Evolutionary conservation across 2,329 filamentous ascomycete species (phyloP).

Genomic region (Aspergillus fructus): DNA sequence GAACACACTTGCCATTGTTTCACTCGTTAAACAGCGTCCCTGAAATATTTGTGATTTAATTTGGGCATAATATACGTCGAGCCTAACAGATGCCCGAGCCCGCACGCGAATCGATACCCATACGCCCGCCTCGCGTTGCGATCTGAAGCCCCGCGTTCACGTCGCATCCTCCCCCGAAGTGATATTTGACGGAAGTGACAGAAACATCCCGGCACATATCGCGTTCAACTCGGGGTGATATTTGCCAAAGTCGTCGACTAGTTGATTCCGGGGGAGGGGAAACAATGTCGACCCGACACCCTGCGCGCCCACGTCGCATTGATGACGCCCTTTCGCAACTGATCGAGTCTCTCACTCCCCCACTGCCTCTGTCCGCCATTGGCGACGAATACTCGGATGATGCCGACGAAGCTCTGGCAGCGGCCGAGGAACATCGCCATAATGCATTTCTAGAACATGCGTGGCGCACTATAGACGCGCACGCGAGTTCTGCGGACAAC

Average conservation of each 20-base stretch:
- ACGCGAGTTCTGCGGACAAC: conserved; percentile 25
- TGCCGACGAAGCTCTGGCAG: conserved; percentile 34
- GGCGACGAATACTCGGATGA: conserved; percentile 32
- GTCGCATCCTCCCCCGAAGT: conserved; percentile 2
- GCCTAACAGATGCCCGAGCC: neutral
- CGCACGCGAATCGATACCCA: neutral
- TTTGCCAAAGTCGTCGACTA: neutral
- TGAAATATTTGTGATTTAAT: neutral
- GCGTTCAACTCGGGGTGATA: neutral
- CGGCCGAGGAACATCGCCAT: conserved; percentile 39
- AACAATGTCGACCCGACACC: conserved; percentile 34
- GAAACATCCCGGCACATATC: neutral
- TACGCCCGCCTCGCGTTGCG: neutral
- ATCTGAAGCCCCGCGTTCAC: neutral
- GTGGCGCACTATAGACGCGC: conserved; percentile 38
- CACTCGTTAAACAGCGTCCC: neutral
- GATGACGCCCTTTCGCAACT: conserved; percentile 46
- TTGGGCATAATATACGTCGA: neutral
- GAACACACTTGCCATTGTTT: neutral
- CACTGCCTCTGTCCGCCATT: conserved; percentile 31
- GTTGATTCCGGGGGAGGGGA: conserved; percentile 11
- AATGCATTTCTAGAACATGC: conserved; percentile 35
- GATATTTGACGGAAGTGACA: neutral
- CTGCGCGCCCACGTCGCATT: conserved; percentile 41
- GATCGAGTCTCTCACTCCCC: conserved; percentile 42